Evolutionary conservation across 2,329 filamentous ascomycete genomes (phyloP), one percentile per base, ranked within the genome.

Genomic region (Cladosporium sp.): DNA sequence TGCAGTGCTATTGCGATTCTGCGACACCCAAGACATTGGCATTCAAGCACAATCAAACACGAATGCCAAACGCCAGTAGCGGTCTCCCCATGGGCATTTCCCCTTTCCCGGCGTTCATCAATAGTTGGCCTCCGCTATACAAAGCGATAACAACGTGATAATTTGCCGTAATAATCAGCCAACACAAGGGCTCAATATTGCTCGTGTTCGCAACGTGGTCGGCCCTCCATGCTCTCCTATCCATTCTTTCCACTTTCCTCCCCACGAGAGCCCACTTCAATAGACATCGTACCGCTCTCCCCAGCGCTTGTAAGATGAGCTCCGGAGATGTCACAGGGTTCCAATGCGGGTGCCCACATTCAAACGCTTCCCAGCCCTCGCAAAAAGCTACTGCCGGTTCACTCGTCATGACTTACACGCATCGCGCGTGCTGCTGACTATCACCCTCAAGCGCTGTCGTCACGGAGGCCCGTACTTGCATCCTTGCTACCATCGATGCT

Each of bases 311-410:
- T 12, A n/a, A 47, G n/a, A 47, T 47, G 41, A 47, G 18, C 26
- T 55, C 52, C 52, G n/a, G 18, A 30, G 52, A 55, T 32, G 52
- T 55, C 52, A 55, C 52, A 55, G 52, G 55, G 60, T 34, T 63
- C 59, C 21, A 32, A 41, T 47, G 36, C 61, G 61, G 61, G 61
- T 64, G 61, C 61, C 61, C 61, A 64, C 61, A 64, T 64, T 21
- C 36, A 55, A 64, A 64, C 61, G 51, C 51, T 55, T 55, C 61
- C 61, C 61, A 64, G 61, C 61, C 52, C 51, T 57, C 61, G 12
- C 36, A 26, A 18, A 18, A 47, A 47, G 41, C n/a, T 21, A 47
- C n/a, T 41, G 52, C 24, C 32, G 59, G 52, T 44, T 44, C 61
- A 18, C 51, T 63, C 61, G 51, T 64, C 61, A 64, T 64, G 61